These are phyloP conservation scores for Phialocephala subalpina DNA, from an alignment of 2,329 filamentous ascomycete species.

Conservation along the genomic window DNA sequence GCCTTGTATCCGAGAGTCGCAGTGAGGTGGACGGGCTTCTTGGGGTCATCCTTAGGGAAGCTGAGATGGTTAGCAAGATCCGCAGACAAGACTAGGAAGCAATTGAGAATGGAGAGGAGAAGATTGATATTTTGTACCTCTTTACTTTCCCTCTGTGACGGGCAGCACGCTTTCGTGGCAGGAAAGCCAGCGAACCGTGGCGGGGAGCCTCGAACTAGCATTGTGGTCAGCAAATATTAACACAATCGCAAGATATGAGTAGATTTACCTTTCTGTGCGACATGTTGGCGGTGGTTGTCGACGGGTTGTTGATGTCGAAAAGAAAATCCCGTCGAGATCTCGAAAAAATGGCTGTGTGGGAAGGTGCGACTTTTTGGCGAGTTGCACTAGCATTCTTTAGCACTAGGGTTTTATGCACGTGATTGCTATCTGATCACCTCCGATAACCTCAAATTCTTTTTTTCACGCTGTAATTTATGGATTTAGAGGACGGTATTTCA, in stretches of 20 bases:
- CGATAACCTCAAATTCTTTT: too few relatives aligned
- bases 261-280: slow-evolving; percentile 19
- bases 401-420: background rate
- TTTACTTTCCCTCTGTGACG: slow-evolving; percentile 98
- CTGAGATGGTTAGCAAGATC: slow-evolving; percentile 45
- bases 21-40: slow-evolving; percentile 99
- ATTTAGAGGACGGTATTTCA: too few relatives aligned
- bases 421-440: background rate
- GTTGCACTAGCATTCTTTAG: background rate
- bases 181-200: slow-evolving; percentile 90
- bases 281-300: slow-evolving; percentile 17
- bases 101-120: slow-evolving; percentile 22
- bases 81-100: slow-evolving; percentile 7
- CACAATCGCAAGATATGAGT: background rate
- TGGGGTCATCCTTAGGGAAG: slow-evolving; percentile 99
- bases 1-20: slow-evolving; percentile 99
- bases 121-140: slow-evolving; percentile 71
- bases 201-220: slow-evolving; percentile 70
- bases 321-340: background rate
- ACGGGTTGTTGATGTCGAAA: background rate
- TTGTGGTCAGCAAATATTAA: background rate
- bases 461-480: background rate
- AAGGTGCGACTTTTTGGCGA: background rate
- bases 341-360: background rate
- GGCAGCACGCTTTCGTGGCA: slow-evolving; percentile 91